Evolutionary conservation across 371 early-diverging fungal genomes (phyloP).

Genomic region (Sporodiniella umbellata): DNA sequence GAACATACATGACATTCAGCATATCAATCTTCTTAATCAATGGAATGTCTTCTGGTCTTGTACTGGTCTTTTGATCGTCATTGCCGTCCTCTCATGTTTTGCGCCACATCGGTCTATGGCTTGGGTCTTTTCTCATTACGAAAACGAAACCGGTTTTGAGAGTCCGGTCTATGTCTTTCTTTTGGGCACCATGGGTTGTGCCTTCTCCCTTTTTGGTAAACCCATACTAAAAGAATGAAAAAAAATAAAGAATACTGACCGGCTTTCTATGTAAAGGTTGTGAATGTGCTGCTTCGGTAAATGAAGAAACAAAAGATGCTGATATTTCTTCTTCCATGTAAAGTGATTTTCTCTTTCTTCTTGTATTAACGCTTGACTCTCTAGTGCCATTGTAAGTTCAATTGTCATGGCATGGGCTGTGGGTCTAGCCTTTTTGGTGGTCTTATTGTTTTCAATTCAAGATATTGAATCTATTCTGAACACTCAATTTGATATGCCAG

Average conservation of each 20-base stretch:
- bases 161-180: constrained; percentile 36
- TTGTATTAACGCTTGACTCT: neutral
- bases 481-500: constrained; percentile 33
- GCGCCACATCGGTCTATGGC: constrained; percentile 20
- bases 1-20: constrained; percentile 24
- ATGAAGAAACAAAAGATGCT: constrained; percentile 46
- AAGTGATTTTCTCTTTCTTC: neutral
- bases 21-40: constrained; percentile 28
- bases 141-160: constrained; percentile 41
- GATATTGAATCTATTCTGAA: constrained; percentile 33
- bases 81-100: constrained; percentile 15
- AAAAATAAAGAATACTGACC: no score
- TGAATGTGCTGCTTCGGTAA: constrained; percentile 39
- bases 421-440: constrained; percentile 30
- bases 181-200: constrained; percentile 42
- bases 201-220: constrained; percentile 44
- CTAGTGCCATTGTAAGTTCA: constrained; percentile 38
- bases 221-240: no score
- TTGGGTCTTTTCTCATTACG: constrained; percentile 40
- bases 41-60: constrained; percentile 46
- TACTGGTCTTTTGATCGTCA: constrained; percentile 30
- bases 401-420: constrained; percentile 38
- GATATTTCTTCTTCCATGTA: constrained; percentile 40
- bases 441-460: constrained; percentile 40
- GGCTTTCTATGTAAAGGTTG: constrained; percentile 22